Base-by-base conservation (phyloP, 805 yeast species). In the Metschnikowia shivogae region DNA sequence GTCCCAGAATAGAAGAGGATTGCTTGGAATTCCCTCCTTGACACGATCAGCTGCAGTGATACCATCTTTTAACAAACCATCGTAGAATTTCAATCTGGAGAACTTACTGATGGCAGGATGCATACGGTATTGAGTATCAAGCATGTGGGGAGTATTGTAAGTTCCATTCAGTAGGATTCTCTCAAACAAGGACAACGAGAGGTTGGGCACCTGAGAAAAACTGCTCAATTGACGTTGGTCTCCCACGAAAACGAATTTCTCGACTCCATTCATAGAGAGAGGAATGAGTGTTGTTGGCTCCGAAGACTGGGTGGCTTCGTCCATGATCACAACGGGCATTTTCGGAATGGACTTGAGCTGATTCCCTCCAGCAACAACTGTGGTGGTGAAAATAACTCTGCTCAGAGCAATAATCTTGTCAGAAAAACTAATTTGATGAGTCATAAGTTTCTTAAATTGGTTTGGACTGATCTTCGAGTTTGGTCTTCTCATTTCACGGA, bases 191-290 rank as follows among this genome's bases (percentile, higher is more conserved):
- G 89, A 82, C 65, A 80, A 69, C 43, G 83, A 82, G 47, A 84
- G 65, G 45, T 78, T 76, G 40, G 86, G 86, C 19, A 83, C 79
- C 53, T 81, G 80, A 4, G 87, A 78, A 59, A 83, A 84, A 50
- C 86, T 79, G 59, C 86, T 79, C 66, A 84, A 70, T 61, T 84
- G 92, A 48, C 79, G 82, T 54, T 84, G 86, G 62, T 84, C 92
- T 49, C 89, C 90, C 32, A 81, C 89, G 57, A 84, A 79, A 2
- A 83, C 78, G 60, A 84, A 80, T 54, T 78, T 81, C 43, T 77
- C 77, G 41, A 83, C 81, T 12, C 85, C 86, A n/a, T 51, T 50
- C 71, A 83, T 76, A 6, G 86, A 81, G 48, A 84, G 64, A 9
- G 90, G 89, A 45, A 84, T 84, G 50, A 84, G 67, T 0, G 88